phyloP scores from a whole-genome alignment of 495 filamentous ascomycete genomes.

The Neurospora sp. region DNA sequence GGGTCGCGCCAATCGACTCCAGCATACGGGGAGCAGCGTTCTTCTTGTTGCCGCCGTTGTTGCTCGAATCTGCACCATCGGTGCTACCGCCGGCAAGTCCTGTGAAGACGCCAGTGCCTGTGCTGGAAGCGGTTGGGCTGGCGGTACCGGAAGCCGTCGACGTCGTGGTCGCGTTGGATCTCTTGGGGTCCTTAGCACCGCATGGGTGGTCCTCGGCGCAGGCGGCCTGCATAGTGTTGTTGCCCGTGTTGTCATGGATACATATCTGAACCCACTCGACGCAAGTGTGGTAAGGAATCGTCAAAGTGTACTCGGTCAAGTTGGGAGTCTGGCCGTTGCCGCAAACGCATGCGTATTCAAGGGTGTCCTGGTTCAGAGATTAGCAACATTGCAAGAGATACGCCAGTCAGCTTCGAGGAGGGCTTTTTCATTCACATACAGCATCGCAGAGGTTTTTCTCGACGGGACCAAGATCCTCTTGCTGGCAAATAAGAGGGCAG shows the following conservation, averaged over 20 bases:
- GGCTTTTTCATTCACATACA: slow-evolving; percentile 38
- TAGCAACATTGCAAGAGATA: not conserved
- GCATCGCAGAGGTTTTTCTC: slow-evolving; percentile 57
- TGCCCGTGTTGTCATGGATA: slow-evolving; percentile 34
- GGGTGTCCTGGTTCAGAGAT: slow-evolving; percentile 41
- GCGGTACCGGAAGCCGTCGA: slow-evolving; percentile 33
- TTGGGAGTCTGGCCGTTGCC: slow-evolving; percentile 63
- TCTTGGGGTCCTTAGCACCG: slow-evolving; percentile 61
- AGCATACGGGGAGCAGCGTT: slow-evolving; percentile 20
- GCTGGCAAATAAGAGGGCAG: slow-evolving; percentile 73
- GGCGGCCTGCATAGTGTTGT: slow-evolving; percentile 39
- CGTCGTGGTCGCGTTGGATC: slow-evolving; percentile 48
- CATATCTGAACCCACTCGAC: slow-evolving; percentile 61
- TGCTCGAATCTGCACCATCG: slow-evolving; percentile 6
- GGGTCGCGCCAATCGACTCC: slow-evolving; percentile 8
- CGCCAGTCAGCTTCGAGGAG: not conserved
- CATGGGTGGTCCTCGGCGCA: slow-evolving; percentile 71
- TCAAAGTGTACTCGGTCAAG: slow-evolving; percentile 71
- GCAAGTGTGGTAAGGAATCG: slow-evolving; percentile 80
- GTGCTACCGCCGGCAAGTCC: slow-evolving; percentile 37
- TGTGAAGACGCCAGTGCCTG: slow-evolving; percentile 29
- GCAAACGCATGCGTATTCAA: slow-evolving; percentile 69
- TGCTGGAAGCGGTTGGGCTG: slow-evolving; percentile 24
- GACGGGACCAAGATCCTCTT: slow-evolving; percentile 44
- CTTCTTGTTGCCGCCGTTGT: slow-evolving; percentile 6